phyloP scores from a whole-genome alignment of 768 basidiomycete species.

The Rhodosporidiobolus odoratus region DNA sequence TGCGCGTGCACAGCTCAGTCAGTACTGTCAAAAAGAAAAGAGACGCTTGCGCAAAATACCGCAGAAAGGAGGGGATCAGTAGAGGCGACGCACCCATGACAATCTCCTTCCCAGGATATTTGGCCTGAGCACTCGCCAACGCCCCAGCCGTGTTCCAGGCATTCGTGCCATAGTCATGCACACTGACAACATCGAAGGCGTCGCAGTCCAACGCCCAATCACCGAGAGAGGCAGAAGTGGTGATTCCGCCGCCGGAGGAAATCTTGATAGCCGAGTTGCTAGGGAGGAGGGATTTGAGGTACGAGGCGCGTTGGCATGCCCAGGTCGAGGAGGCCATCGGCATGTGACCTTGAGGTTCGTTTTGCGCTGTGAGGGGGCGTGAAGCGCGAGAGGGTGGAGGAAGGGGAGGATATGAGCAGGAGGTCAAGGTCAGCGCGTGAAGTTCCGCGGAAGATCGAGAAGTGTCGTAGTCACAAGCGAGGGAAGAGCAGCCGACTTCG shows the following conservation, averaged over 20 bases:
- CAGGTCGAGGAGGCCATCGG: constrained; percentile 32
- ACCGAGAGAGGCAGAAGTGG: constrained; percentile 29
- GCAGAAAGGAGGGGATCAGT: not conserved
- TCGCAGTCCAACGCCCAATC: constrained; percentile 40
- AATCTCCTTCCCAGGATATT: constrained; percentile 32
- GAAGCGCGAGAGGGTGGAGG: not conserved
- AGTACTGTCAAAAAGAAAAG: not conserved
- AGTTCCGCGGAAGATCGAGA: not conserved
- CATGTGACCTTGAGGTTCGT: constrained; percentile 44
- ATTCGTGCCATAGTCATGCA: constrained; percentile 43
- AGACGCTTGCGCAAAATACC: not conserved
- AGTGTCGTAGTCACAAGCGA: not conserved
- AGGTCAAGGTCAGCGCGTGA: too few species aligned
- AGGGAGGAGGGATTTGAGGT: constrained; percentile 36
- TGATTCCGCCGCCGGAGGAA: constrained; percentile 43
- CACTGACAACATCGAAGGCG: constrained; percentile 41
- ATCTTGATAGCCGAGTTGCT: constrained; percentile 34
- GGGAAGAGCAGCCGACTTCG: too few species aligned
- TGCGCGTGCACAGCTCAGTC: not conserved
- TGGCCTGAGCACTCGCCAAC: constrained; percentile 22
- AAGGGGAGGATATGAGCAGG: not conserved
- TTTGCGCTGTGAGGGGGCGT: constrained; percentile 34
- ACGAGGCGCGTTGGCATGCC: constrained; percentile 40
- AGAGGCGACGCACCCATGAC: constrained; percentile 31
- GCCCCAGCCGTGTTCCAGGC: constrained; percentile 22